These are phyloP conservation scores for Zanthoxylum bungeanum DNA, from an alignment of 345 rosid genomes.

Conservation along the genomic window DNA sequence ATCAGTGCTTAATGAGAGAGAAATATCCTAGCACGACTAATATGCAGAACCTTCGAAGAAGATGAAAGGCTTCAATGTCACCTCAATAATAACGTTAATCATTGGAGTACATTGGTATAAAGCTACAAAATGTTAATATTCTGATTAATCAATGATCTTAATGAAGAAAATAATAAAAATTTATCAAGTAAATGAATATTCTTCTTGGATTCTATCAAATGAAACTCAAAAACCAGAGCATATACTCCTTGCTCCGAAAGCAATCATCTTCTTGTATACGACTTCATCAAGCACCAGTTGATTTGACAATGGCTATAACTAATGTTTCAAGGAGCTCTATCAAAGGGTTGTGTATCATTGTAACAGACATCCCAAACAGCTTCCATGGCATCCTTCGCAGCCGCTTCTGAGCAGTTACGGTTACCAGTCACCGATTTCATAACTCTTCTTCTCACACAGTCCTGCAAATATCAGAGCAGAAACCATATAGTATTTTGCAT, in stretches of 20 bases:
- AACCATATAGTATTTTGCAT: not conserved
- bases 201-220: not conserved
- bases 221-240: not conserved
- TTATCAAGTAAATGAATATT: slow-evolving; percentile 4
- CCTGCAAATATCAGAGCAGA: slow-evolving; percentile 41
- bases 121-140: not conserved
- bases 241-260: not conserved
- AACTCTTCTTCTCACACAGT: slow-evolving; percentile 87
- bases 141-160: not conserved
- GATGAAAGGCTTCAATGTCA: not conserved
- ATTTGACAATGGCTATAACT: not conserved
- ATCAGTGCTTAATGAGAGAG: too few species aligned
- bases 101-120: not conserved
- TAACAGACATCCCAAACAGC: slow-evolving; percentile 95
- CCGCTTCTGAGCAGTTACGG: slow-evolving; percentile 77
- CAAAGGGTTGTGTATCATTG: slow-evolving; percentile 91
- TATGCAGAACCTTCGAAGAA: not conserved
- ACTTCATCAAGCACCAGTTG: not conserved
- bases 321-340: slow-evolving; percentile 79
- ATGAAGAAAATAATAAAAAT: not conserved
- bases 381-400: slow-evolving; percentile 84
- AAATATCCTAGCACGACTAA: not conserved
- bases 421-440: slow-evolving; percentile 64
- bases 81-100: not conserved
- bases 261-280: not conserved